These are phyloP conservation scores for Selaginella tamariscina DNA, from an alignment of 75 land plant genomes.

Conservation along the genomic window DNA sequence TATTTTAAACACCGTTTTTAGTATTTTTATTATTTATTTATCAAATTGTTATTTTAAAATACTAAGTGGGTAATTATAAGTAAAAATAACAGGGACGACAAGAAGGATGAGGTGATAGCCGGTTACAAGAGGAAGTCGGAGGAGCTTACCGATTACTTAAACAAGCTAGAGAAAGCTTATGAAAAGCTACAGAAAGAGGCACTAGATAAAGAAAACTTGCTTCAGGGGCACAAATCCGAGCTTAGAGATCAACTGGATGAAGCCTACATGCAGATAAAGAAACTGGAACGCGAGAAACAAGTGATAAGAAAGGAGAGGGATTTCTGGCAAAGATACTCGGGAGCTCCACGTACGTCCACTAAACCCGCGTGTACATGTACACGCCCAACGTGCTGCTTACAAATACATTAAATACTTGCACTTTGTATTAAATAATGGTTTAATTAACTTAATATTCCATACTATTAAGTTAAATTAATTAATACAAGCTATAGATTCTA, in stretches of 20 bases:
- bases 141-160: not conserved
- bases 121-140: not conserved
- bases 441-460: no score
- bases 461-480: no score
- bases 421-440: not conserved
- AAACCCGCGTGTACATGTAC: not conserved
- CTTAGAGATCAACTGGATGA: not conserved
- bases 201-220: not conserved
- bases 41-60: no score
- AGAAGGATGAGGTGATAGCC: constrained; percentile 1
- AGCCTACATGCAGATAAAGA: not conserved
- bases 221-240: not conserved
- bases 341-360: not conserved
- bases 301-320: not conserved
- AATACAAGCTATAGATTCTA: no score
- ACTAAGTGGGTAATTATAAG: no score
- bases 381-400: not conserved
- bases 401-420: not conserved
- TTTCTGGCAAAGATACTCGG: not conserved
- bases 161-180: not conserved
- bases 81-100: constrained; percentile 4
- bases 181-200: not conserved
- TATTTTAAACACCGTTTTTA: no score
- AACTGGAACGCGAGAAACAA: not conserved
- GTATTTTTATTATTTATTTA: no score